phyloP scores from a whole-genome alignment of 306 rosid genomes.

The Ammopiptanthus mongolicus region DNA sequence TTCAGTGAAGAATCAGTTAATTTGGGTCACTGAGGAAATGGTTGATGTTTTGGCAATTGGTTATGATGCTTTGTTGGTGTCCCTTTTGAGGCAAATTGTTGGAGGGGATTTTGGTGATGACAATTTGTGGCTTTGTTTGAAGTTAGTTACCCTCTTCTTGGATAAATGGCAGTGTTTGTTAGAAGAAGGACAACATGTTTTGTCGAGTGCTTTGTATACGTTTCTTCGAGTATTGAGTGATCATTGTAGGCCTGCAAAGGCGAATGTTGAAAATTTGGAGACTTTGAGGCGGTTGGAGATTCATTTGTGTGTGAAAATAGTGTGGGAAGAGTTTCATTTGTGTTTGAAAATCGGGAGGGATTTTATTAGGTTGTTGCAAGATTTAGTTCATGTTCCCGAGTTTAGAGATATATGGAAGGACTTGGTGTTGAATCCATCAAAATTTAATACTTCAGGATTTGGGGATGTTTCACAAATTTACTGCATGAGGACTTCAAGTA shows the following conservation, averaged over 20 bases:
- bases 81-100: slow-evolving; percentile 63
- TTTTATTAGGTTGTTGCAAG: slow-evolving; percentile 65
- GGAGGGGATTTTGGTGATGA: slow-evolving; percentile 57
- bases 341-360: slow-evolving; percentile 81
- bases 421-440: slow-evolving; percentile 37
- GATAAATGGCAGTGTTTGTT: slow-evolving; percentile 43
- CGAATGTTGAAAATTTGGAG: slow-evolving; percentile 34
- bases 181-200: slow-evolving; percentile 49
- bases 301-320: slow-evolving; percentile 54
- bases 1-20: slow-evolving; percentile 42
- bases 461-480: slow-evolving; percentile 54
- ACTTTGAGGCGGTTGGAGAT: slow-evolving; percentile 54
- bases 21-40: slow-evolving; percentile 53
- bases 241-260: slow-evolving; percentile 33
- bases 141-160: slow-evolving; percentile 43
- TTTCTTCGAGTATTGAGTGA: slow-evolving; percentile 70
- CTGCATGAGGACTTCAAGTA: slow-evolving; percentile 49
- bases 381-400: slow-evolving; percentile 60
- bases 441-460: slow-evolving; percentile 42
- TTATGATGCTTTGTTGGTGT: slow-evolving; percentile 42
- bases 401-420: slow-evolving; percentile 64
- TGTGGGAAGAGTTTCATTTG: slow-evolving; percentile 59
- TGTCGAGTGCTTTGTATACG: slow-evolving; percentile 52
- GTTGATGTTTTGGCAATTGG: slow-evolving; percentile 50
- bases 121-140: slow-evolving; percentile 62